phyloP scores from a whole-genome alignment of 805 yeast genomes.

The Monosporozyma servazzii region DNA sequence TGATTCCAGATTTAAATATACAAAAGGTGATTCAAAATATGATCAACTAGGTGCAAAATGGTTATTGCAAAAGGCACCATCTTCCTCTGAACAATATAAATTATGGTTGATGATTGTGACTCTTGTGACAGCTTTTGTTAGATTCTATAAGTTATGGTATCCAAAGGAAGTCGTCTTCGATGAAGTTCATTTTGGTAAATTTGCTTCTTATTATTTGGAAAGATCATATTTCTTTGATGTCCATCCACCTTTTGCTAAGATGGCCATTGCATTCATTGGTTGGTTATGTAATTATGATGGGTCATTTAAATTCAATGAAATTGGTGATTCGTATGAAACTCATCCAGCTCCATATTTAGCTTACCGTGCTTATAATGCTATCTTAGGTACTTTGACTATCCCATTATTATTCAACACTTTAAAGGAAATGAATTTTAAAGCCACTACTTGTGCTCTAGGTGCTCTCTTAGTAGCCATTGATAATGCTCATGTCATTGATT shows the following conservation, averaged over 20 bases:
- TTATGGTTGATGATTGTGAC: conserved; percentile 55
- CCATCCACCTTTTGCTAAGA: conserved; percentile 96
- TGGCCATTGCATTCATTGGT: conserved; percentile 84
- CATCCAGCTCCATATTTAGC: conserved; percentile 82
- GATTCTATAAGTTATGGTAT: conserved; percentile 52
- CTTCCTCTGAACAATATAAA: conserved; percentile 31
- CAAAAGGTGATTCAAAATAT: conserved; percentile 11
- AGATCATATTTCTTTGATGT: conserved; percentile 91
- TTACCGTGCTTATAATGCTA: conserved; percentile 67
- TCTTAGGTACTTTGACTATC: conserved; percentile 73
- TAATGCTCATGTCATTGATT: conserved; percentile 83
- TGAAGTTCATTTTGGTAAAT: conserved; percentile 82
- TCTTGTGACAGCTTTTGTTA: conserved; percentile 49
- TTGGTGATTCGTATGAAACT: conserved; percentile 73
- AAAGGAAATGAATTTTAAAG: conserved; percentile 74
- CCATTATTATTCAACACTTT: conserved; percentile 78
- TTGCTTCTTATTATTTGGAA: conserved; percentile 77
- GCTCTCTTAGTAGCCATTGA: conserved; percentile 71
- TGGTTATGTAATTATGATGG: conserved; percentile 87
- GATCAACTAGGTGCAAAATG: conserved; percentile 20
- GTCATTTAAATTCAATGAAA: conserved; percentile 79
- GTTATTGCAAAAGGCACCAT: conserved; percentile 22
- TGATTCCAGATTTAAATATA: conserved; percentile 21
- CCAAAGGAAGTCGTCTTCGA: conserved; percentile 78
- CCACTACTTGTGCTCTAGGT: conserved; percentile 71